phyloP scores from a whole-genome alignment of 805 yeast genomes.

The Lipomyces sp. region DNA sequence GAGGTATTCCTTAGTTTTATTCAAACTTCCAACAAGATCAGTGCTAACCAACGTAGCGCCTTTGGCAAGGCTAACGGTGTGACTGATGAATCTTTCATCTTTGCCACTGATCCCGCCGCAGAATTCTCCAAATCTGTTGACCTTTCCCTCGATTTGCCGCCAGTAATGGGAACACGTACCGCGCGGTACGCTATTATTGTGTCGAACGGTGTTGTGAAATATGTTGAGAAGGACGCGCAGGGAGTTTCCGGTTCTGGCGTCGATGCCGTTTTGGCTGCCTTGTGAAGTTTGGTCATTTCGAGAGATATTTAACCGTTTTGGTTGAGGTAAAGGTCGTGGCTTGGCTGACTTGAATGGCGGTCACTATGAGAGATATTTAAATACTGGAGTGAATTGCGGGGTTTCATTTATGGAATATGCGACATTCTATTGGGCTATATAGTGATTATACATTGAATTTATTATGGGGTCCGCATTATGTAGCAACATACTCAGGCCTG shows the following conservation, averaged over 20 bases:
- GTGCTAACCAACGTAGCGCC: slow-evolving; percentile 48
- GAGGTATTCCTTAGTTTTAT: slow-evolving; percentile 35
- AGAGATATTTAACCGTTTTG: not conserved
- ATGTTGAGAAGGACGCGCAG: slow-evolving; percentile 55
- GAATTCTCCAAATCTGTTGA: slow-evolving; percentile 65
- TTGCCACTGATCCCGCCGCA: slow-evolving; percentile 71
- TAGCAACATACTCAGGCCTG: no score
- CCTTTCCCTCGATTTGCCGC: slow-evolving; percentile 58
- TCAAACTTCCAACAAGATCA: not conserved
- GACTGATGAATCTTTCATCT: slow-evolving; percentile 51
- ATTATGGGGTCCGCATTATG: no score
- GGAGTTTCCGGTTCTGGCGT: slow-evolving; percentile 53
- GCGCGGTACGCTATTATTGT: slow-evolving; percentile 75
- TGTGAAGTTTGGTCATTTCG: slow-evolving; percentile 36
- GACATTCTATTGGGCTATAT: no score
- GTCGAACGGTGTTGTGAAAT: slow-evolving; percentile 59
- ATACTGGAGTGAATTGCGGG: no score
- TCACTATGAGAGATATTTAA: not conserved
- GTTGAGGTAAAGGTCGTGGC: not conserved
- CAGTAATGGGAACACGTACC: slow-evolving; percentile 64
- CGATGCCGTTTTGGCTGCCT: slow-evolving; percentile 51
- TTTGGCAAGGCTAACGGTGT: slow-evolving; percentile 61
- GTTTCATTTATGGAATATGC: no score
- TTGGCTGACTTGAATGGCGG: not conserved
- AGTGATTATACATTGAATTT: no score